Evolutionary conservation across 768 basidiomycete genomes (phyloP), one percentile per base, ranked within the genome.

Genomic region (Collybia mongolica): DNA sequence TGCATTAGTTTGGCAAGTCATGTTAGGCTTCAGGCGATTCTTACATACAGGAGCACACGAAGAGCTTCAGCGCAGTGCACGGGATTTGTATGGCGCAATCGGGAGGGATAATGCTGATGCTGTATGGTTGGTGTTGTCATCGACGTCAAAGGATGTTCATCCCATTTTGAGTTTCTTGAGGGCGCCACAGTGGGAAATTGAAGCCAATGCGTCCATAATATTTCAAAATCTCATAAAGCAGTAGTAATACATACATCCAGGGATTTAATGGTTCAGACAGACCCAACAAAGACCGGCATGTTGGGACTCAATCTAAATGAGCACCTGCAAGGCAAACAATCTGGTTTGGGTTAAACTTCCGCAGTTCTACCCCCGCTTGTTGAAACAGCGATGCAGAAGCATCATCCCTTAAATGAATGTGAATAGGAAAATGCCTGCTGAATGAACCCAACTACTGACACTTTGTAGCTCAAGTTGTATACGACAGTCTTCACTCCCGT

Each of bases 391-490:
- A 70, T 2, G 91, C 90, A 0, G 90, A 92, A 2, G 85, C 88
- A 39, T 88, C 88, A 58, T 97, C 93, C 38, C 90, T 92, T 58
- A n/a, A 12, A 54, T 46, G 3, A 45, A 26, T 28, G 39, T 55
- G 47, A 44, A 26, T 53, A 39, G 28, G 3, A 43, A 29, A 42
- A 14, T 18, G 0, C 23, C 36, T 20, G 29, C 36, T 7, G 32
- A 12, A 48, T 36, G 36, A 40, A 11, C 20, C 22, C 36, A 23
- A 39, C 41, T 14, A 76, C 89, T 59, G 57, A 92, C 97, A 98
- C 92, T 75, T 93, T 93, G 69, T 99, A 99, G 45, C 85, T 84
- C 48, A 98, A 71, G 64, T 94, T 96, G 65, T 98, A 99, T 4
- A 98, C 90, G 3, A 99, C 96, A 50, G 85, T 86, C 52, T 81